Evolutionary conservation across 495 filamentous ascomycete species (phyloP).

Genomic region (Penicillium coffeae): DNA sequence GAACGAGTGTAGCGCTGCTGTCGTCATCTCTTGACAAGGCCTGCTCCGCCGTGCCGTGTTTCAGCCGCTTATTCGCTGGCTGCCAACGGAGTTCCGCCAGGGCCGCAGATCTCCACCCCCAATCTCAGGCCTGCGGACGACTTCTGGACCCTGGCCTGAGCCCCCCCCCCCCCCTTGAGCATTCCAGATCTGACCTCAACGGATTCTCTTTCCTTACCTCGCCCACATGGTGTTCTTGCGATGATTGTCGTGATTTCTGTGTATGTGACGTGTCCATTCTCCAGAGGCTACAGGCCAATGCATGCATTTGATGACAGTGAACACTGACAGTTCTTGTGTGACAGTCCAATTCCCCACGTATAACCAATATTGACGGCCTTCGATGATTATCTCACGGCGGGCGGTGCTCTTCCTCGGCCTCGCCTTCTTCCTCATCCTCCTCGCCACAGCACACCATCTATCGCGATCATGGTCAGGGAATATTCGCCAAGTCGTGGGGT

Average conservation of each 20-base stretch:
- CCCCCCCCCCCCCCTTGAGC: not conserved
- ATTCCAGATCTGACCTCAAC: not conserved
- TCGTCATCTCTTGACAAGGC: conserved; percentile 5
- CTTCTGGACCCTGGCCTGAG: not conserved
- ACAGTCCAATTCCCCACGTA: conserved; percentile 17
- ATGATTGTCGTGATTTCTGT: not conserved
- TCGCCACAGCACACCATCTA: conserved; percentile 29
- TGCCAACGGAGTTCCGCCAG: not conserved
- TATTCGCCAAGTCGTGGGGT: conserved; percentile 34
- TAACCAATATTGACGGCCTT: conserved; percentile 6
- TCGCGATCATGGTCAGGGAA: conserved; percentile 29
- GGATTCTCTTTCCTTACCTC: not conserved
- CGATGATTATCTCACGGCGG: conserved; percentile 40
- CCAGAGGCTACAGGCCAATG: not conserved
- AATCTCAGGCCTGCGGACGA: not conserved
- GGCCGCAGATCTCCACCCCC: not conserved
- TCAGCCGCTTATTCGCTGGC: conserved; percentile 3
- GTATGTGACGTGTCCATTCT: not conserved
- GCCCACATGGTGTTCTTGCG: conserved; percentile 1
- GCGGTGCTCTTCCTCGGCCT: conserved; percentile 34
- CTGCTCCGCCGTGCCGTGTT: conserved; percentile 2
- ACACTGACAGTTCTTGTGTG: conserved; percentile 10
- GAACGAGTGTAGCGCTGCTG: not conserved
- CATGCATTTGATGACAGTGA: conserved; percentile 4
- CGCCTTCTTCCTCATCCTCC: conserved; percentile 30